These are phyloP conservation scores for Eucalyptus sp. DNA, from an alignment of 345 rosid genomes.

Conservation along the genomic window DNA sequence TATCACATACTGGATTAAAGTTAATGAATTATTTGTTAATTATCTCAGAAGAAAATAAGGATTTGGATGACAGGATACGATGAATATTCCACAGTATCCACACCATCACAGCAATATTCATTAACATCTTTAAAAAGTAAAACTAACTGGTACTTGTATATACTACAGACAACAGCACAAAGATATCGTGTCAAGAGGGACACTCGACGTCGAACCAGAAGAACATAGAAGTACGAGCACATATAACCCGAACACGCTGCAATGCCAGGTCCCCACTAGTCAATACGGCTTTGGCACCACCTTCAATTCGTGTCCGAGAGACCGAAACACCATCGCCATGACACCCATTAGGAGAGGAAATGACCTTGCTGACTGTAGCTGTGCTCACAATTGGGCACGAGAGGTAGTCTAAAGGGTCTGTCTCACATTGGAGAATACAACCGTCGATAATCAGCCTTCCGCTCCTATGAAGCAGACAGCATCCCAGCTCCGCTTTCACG, in stretches of 20 bases:
- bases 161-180: background rate
- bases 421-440: constrained; percentile 83
- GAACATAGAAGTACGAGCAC: constrained; percentile 49
- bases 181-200: constrained; percentile 4
- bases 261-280: constrained; percentile 66
- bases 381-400: constrained; percentile 84
- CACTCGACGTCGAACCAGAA: constrained; percentile 86
- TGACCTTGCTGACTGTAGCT: constrained; percentile 23
- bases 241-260: constrained; percentile 88
- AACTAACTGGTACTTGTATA: background rate
- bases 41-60: background rate
- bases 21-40: too few species aligned
- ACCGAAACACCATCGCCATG: constrained; percentile 49
- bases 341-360: constrained; percentile 18
- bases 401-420: constrained; percentile 75
- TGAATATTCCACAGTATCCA: background rate
- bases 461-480: constrained; percentile 87
- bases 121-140: background rate
- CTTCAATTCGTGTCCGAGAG: constrained; percentile 74
- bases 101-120: background rate
- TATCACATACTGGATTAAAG: too few species aligned
- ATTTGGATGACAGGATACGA: background rate
- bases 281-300: constrained; percentile 81
- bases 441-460: constrained; percentile 84
- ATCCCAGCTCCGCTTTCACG: constrained; percentile 86